phyloP scores from a whole-genome alignment of 129 eudicot genomes.

The Chrysanthemum makinoi region DNA sequence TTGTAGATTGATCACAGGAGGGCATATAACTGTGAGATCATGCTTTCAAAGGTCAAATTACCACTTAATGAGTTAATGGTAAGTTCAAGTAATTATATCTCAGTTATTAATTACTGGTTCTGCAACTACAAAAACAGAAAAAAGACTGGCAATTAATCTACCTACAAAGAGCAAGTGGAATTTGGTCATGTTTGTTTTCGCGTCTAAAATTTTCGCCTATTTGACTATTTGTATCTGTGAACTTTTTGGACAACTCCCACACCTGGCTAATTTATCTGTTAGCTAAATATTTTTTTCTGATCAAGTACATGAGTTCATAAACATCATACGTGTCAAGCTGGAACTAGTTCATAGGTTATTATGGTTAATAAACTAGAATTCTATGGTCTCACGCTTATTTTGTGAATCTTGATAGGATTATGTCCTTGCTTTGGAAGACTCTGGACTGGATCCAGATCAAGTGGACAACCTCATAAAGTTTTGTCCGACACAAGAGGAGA shows the following conservation, averaged over 20 bases:
- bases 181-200: not conserved
- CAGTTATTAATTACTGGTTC: not conserved
- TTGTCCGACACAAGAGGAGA: slow-evolving; percentile 95
- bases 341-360: too few species aligned
- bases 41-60: slow-evolving; percentile 71
- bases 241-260: not conserved
- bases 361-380: too few species aligned
- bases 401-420: slow-evolving; percentile 49
- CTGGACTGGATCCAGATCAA: slow-evolving; percentile 79
- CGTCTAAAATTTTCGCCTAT: not conserved
- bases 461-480: slow-evolving; percentile 91
- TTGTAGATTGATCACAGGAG: slow-evolving; percentile 81
- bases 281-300: too few species aligned
- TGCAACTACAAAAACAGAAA: too few species aligned
- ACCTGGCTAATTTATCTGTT: too few species aligned
- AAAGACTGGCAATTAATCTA: too few species aligned
- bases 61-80: slow-evolving; percentile 46
- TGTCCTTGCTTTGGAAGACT: slow-evolving; percentile 79
- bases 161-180: not conserved
- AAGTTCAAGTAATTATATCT: slow-evolving; percentile 31
- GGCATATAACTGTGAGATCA: slow-evolving; percentile 94
- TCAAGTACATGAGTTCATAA: too few species aligned
- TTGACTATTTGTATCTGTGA: not conserved
- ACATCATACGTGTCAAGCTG: too few species aligned
- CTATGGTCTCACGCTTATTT: not conserved